Base-by-base conservation (phyloP, 306 rosid species). In the Heteromeles arbutifolia region DNA sequence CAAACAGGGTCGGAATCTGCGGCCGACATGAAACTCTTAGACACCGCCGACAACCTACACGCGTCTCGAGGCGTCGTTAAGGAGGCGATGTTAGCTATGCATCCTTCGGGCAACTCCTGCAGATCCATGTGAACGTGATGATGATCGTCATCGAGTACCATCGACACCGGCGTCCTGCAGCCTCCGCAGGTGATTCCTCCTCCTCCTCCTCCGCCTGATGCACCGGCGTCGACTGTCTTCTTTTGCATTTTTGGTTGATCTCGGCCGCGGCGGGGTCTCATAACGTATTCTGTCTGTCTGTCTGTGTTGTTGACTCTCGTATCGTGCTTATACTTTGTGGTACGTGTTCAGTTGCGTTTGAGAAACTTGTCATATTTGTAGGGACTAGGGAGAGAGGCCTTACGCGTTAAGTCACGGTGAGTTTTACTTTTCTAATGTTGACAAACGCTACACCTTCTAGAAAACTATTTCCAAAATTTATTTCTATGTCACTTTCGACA, bases 1-100 rank as follows among this genome's bases (percentile, higher is more conserved):
- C 98, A 94, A 1, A 91, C 85, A 54, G 81, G 76, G 71, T 94
- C 89, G 15, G 96, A 86, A 2, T 88, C 83, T 1, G 93, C 90
- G 18, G 91, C 97, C 15, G 91, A 86, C 69, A 86, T 63, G 86
- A 91, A 88, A 0, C 68, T 32, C 0, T 83, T 58, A 0, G 94
- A 94, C 59, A 91, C 81, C 39, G 52, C 62, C 1, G 94, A 77
- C 5, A 86, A 52, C 4, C 84, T 73, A 65, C 91, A 83, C 0
- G 86, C 97, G 18, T 91, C 98, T 0, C 15, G 58, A 29, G 97
- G 97, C 18, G 86, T 29, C 4, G 94, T 91, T 48, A 88, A 74
- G 6, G 96, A 85, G 8, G 90, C 77, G 44, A 90, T 62, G 21
- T 79, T 71, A 18, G 92, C 7, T 4, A 93, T 78, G 84, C 97